Percentiles rank a stretch among this genome's conserved stretches.
These are phyloP conservation scores for Zelopaecilomyces penicillatus DNA, from an alignment of 2,329 filamentous ascomycete genomes.

Conservation along the genomic window DNA sequence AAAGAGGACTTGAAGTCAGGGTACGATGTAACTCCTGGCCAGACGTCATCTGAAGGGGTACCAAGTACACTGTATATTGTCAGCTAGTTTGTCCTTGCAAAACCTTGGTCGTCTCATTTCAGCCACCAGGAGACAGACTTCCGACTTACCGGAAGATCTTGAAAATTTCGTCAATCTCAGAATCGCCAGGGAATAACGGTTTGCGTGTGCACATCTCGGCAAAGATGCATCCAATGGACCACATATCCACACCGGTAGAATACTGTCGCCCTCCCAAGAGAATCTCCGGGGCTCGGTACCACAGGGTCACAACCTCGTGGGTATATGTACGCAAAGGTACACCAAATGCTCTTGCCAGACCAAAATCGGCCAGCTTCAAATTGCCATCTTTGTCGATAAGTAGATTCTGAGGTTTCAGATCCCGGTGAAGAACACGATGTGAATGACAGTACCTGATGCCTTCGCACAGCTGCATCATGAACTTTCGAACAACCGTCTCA, in stretches of 20 bases:
- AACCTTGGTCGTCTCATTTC: no score
- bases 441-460: conserved; percentile 84
- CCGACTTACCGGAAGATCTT: conserved; percentile 60
- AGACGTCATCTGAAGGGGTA: conserved; percentile 71
- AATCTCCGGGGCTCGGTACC: conserved; percentile 89
- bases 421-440: conserved; percentile 78
- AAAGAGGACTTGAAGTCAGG: conserved; percentile 90
- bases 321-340: conserved; percentile 88
- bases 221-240: conserved; percentile 90
- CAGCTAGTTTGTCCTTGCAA: no score
- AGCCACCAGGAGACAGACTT: conserved; percentile 13
- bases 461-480: conserved; percentile 81
- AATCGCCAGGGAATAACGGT: conserved; percentile 85
- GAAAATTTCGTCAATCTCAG: conserved; percentile 45
- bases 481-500: conserved; percentile 79
- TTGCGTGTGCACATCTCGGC: conserved; percentile 95
- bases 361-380: conserved; percentile 85
- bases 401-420: conserved; percentile 85
- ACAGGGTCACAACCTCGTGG: conserved; percentile 89
- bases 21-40: conserved; percentile 91
- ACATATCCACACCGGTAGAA: conserved; percentile 92
- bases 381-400: conserved; percentile 81
- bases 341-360: conserved; percentile 81
- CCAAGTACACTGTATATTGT: conserved; percentile 54
- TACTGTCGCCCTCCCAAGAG: conserved; percentile 85